Conservation (phyloP, 75 land plant genomes). For the Pinus tabuliformis region DNA sequence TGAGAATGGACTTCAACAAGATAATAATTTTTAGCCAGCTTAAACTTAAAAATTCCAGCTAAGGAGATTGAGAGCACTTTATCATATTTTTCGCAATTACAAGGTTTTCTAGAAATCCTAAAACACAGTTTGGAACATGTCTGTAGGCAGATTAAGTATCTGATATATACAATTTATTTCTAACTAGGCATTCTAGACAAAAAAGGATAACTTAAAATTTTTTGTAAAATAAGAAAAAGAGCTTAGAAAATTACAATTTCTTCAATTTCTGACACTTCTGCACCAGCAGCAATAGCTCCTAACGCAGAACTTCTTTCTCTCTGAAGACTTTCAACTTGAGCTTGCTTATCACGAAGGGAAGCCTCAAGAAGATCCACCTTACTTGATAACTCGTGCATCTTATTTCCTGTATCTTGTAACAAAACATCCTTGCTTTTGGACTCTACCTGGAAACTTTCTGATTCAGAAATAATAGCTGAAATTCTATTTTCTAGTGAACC, state of each 20-base stretch:
- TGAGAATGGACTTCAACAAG: too few species aligned
- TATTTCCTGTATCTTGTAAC: constrained; percentile 49
- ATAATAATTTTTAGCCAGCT: too few species aligned
- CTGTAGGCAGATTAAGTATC: background rate
- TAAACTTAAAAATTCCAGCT: too few species aligned
- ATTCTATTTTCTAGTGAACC: constrained; percentile 41
- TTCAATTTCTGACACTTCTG: constrained; percentile 67
- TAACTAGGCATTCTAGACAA: background rate
- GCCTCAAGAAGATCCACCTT: constrained; percentile 42
- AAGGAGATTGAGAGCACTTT: background rate
- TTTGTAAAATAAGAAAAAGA: background rate
- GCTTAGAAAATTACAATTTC: constrained; percentile 45
- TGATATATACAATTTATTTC: background rate
- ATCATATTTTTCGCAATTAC: background rate
- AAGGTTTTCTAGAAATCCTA: background rate
- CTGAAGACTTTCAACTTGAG: constrained; percentile 38
- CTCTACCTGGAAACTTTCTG: constrained; percentile 36
- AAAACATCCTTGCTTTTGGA: constrained; percentile 57
- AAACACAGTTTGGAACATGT: background rate
- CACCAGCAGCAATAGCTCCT: constrained; percentile 12
- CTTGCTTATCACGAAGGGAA: constrained; percentile 51
- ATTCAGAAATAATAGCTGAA: constrained; percentile 31
- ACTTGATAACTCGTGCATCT: constrained; percentile 40
- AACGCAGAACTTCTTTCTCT: constrained; percentile 26
- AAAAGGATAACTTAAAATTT: background rate